Percentiles rank a stretch among this genome's conserved stretches.
These are phyloP conservation scores for Scleromitrula shiraiana DNA, from an alignment of 2,329 filamentous ascomycete species.

Conservation along the genomic window DNA sequence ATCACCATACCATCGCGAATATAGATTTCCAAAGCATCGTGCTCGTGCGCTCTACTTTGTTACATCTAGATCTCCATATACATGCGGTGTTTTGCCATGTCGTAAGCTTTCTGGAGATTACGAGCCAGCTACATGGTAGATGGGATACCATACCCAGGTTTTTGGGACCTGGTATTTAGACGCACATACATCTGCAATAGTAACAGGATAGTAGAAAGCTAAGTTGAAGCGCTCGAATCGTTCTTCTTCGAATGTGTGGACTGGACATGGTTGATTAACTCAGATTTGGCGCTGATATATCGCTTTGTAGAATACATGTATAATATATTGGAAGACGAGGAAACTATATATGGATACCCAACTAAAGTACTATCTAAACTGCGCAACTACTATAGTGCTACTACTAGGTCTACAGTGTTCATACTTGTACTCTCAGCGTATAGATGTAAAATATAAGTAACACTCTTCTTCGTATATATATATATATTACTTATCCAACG, in stretches of 20 bases:
- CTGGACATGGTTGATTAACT: background rate
- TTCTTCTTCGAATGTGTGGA: slow-evolving; percentile 10
- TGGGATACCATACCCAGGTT: slow-evolving; percentile 15
- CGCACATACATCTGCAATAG: slow-evolving; percentile 16
- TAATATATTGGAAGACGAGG: too few relatives aligned
- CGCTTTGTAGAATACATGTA: too few relatives aligned
- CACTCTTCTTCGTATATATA: too few relatives aligned
- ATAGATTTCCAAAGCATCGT: slow-evolving; percentile 13
- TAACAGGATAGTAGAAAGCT: slow-evolving; percentile 13
- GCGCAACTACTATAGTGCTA: too few relatives aligned
- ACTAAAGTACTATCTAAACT: too few relatives aligned
- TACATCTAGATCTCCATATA: background rate
- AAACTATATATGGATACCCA: too few relatives aligned
- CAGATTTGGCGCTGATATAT: background rate
- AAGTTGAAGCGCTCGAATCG: slow-evolving; percentile 10
- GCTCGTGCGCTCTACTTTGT: background rate
- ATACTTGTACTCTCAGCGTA: too few relatives aligned
- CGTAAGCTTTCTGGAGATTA: slow-evolving; percentile 13
- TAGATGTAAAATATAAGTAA: too few relatives aligned
- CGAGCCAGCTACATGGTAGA: slow-evolving; percentile 17
- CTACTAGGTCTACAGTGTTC: too few relatives aligned
- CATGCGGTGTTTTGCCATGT: background rate
- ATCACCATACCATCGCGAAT: slow-evolving; percentile 6
- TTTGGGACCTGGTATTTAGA: slow-evolving; percentile 19
- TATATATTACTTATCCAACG: too few relatives aligned